These are phyloP conservation scores for Sanghuangporus sanghuang DNA, from an alignment of 1,284 basidiomycete genomes.

Conservation along the genomic window DNA sequence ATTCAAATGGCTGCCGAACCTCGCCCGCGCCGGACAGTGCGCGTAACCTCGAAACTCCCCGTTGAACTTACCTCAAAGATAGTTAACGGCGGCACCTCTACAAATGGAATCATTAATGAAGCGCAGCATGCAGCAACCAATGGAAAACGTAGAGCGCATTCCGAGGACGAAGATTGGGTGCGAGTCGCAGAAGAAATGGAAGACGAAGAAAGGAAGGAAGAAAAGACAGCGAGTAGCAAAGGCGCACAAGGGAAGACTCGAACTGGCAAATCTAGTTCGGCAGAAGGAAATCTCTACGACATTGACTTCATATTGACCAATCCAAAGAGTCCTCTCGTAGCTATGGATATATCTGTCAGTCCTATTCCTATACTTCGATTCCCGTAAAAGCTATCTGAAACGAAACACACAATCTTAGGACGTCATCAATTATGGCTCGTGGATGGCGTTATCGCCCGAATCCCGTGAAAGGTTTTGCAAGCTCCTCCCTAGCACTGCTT, in stretches of 20 bases:
- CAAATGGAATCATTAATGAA: neutral
- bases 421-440: constrained; percentile 44
- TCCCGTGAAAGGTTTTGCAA: constrained; percentile 35
- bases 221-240: neutral
- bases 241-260: neutral
- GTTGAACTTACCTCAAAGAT: neutral
- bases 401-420: constrained; percentile 32
- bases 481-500: constrained; percentile 48
- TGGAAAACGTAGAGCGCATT: neutral
- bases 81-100: neutral
- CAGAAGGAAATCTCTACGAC: constrained; percentile 1
- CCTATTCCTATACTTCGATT: neutral
- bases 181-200: neutral
- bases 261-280: neutral
- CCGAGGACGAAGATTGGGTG: constrained; percentile 3
- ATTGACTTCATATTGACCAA: constrained; percentile 34
- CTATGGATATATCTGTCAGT: constrained; percentile 48
- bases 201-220: neutral
- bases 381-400: neutral
- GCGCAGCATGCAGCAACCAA: neutral
- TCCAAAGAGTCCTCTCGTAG: constrained; percentile 46
- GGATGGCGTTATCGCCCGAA: constrained; percentile 43
- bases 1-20: neutral
- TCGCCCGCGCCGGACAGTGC: constrained; percentile 4
- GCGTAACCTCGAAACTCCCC: neutral